Evolutionary conservation across 108 stramenopile genomes (phyloP), one percentile per base, ranked within the genome.

Genomic region (Nitzschia sp.): DNA sequence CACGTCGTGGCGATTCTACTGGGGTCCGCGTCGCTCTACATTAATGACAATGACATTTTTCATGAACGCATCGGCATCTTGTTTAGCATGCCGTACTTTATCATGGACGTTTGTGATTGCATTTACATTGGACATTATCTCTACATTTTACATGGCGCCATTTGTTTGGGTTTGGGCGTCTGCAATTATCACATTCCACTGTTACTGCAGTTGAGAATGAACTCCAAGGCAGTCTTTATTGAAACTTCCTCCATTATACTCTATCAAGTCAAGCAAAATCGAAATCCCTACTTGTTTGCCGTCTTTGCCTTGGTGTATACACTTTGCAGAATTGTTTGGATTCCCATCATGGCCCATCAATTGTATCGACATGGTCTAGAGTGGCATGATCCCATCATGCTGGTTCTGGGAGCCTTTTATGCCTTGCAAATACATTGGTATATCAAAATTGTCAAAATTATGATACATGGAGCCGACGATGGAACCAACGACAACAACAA

Each of bases 261-360:
- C 29, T 46, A 66, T 38, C 54, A 25, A 34, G 71, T 71, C 53
- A 73, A 77, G 46, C 55, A 48, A 46, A 68, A 68, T 9, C 59
- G 81, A 32, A 58, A 74, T 46, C 76, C 81, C 2, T 33, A 46
- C 21, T 57, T 63, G 21, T 82, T 82, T 35, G 26, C 42, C 8
- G 21, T 74, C 34, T 82, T 82, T 70, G 81, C 72, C 26, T 4
- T 82, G 3, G 61, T 46, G 0, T 82, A 53, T 60, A 82, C 81
- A 24, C 25, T 24, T 6, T 82, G 81, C 46, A 72, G 81, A n/a
- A 70, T 82, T 36, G 35, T 82, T 28, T 82, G 76, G 81, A 70
- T 82, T 21, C 81, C 81, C 6, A 24, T 77, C 51, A 74, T 82
- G 45, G 51, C 48, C 0, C 54, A 66, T 25, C 61, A 66, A 36